Percentiles rank a stretch among this genome's conserved stretches.
Evolutionary conservation across 202 grass and related monocot genomes (phyloP).

Genomic region (Brachypodium distachyon): DNA sequence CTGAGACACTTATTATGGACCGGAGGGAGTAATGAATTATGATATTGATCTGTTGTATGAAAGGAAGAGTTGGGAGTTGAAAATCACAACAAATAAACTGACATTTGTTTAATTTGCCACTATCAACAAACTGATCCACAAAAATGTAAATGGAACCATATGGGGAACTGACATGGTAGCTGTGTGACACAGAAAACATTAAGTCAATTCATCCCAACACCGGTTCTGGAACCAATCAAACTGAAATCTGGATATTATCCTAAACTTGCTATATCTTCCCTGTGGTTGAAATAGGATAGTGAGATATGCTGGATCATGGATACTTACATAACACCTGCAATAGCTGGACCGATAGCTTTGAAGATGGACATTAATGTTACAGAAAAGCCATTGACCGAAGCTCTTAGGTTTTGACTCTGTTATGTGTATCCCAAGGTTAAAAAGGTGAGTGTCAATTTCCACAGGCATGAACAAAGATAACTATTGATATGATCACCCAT

Average conservation of each 20-base stretch:
- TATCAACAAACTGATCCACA: not conserved
- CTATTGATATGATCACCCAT: not conserved
- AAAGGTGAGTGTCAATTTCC: not conserved
- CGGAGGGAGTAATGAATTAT: no score
- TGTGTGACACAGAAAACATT: not conserved
- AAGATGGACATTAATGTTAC: slow-evolving; percentile 48
- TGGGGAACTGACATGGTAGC: not conserved
- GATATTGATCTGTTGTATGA: not conserved
- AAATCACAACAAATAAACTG: not conserved
- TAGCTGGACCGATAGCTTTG: slow-evolving; percentile 43
- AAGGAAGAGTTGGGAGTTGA: not conserved
- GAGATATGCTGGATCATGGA: not conserved
- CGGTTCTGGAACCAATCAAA: not conserved
- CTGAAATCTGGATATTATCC: not conserved
- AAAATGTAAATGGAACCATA: not conserved
- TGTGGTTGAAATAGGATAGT: not conserved
- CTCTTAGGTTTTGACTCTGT: slow-evolving; percentile 52
- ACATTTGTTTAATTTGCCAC: not conserved
- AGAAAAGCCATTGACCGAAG: slow-evolving; percentile 40
- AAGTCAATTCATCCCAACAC: not conserved
- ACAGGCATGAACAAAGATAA: not conserved
- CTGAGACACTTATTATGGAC: no score
- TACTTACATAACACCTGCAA: slow-evolving; percentile 51
- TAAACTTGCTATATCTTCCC: not conserved
- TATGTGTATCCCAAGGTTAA: not conserved